A percentile compares a stretch with the other conserved stretches of the same genome.
phyloP scores from a whole-genome alignment of 768 basidiomycete genomes.

The Clathrus columnatus region DNA sequence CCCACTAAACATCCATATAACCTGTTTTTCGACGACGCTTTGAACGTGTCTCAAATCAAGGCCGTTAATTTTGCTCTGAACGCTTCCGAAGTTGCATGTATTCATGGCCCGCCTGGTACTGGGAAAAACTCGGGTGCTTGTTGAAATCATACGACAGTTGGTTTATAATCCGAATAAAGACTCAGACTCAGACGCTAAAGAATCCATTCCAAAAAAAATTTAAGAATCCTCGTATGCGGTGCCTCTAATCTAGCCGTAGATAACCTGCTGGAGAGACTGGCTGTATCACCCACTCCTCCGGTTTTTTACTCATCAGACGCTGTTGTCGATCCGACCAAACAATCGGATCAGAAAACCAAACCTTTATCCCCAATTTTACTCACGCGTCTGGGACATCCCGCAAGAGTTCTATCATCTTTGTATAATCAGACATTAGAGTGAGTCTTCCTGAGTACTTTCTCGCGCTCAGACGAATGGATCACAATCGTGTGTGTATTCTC shows the following conservation, averaged over 20 bases:
- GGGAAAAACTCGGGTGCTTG: constrained; percentile 92
- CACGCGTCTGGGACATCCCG: constrained; percentile 93
- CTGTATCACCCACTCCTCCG: constrained; percentile 9
- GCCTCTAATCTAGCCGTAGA: constrained; percentile 94
- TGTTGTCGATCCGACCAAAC: not conserved
- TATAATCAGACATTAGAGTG: constrained; percentile 19
- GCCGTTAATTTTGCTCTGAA: constrained; percentile 80
- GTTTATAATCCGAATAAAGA: constrained; percentile 20
- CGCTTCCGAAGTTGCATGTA: constrained; percentile 77
- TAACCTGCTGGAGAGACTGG: constrained; percentile 83
- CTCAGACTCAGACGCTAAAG: no score
- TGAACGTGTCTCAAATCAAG: constrained; percentile 79
- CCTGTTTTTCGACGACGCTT: constrained; percentile 59
- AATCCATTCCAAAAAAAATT: constrained; percentile 23
- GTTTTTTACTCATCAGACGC: not conserved
- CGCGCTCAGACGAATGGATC: no score
- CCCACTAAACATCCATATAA: constrained; percentile 30
- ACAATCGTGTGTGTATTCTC: no score
- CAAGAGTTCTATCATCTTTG: constrained; percentile 66
- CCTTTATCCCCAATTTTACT: constrained; percentile 28
- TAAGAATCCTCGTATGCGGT: constrained; percentile 78
- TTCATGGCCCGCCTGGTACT: constrained; percentile 98
- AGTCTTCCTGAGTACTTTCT: not conserved
- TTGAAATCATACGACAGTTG: constrained; percentile 87
- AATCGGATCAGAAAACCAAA: not conserved